Percentiles rank a stretch among this genome's conserved stretches.
These are phyloP conservation scores for Lasiodiplodia sp. DNA, from an alignment of 2,329 filamentous ascomycete species.

Conservation along the genomic window DNA sequence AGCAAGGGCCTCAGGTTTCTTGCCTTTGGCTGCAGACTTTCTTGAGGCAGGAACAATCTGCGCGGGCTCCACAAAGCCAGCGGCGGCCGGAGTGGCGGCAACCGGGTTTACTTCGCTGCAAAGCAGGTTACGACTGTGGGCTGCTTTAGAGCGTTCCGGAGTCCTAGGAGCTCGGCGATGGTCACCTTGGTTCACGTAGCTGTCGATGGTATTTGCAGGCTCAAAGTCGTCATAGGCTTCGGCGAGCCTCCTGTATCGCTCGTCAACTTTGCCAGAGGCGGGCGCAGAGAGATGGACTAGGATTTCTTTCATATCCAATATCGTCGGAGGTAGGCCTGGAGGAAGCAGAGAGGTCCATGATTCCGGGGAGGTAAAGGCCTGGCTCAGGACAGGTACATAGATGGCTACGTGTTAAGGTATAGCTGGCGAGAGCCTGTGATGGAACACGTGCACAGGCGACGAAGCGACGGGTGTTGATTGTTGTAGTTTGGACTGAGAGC, in stretches of 20 bases:
- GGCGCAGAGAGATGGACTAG: constrained; percentile 56
- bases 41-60: background rate
- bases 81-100: background rate
- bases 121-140: background rate
- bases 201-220: background rate
- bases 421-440: background rate
- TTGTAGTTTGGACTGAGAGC: background rate
- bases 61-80: background rate
- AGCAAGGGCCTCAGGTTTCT: background rate
- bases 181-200: background rate
- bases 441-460: background rate
- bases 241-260: constrained; percentile 49
- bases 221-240: constrained; percentile 51
- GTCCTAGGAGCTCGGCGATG: background rate
- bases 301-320: constrained; percentile 49
- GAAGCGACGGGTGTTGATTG: background rate
- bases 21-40: background rate
- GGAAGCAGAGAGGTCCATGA: constrained; percentile 18
- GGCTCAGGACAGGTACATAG: background rate
- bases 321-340: background rate
- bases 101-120: background rate
- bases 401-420: background rate
- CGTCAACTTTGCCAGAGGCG: constrained; percentile 51
- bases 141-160: background rate
- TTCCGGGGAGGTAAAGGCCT: background rate